Evolutionary conservation across 2,329 filamentous ascomycete genomes (phyloP), one percentile per base, ranked within the genome.

Genomic region (Claviceps monticola): DNA sequence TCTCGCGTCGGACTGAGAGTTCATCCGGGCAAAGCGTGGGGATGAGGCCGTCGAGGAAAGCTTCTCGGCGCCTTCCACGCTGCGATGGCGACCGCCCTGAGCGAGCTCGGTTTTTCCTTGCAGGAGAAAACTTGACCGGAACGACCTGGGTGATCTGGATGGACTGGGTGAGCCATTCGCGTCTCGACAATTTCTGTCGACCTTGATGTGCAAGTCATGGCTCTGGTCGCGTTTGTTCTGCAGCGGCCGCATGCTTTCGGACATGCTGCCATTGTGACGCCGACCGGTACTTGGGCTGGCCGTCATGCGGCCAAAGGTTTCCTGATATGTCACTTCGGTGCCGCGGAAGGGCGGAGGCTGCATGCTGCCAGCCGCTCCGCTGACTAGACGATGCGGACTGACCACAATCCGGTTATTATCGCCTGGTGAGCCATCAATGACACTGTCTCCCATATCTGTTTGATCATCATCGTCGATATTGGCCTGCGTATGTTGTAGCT

Each of bases 1-100:
- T 58, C 53, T 55, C 16, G 58, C 52, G 17, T 51, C 53, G 16
- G 49, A 50, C 4, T 56, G 59, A 5, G 64, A 64, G 54, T 80
- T 74, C n/a, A 68, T 61, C 2, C 72, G 71, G 42, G 72, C 67
- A 49, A 86, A 73, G 46, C 75, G 77, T 2, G 88, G 88, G 8
- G 88, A 87, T 3, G 87, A 89, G 36, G 83, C 82, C 50, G 79
- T 79, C 0, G 89, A 95, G 5, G 86, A 83, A n/a, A 95, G 73
- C 65, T 90, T 90, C 64, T 93, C 87, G 52, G 86, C 86, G 17
- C 84, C 83, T 51, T 82, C 74, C 49, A 75, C 76, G 55, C 78
- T 78, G 53, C 80, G 73, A 59, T 78, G 74, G 48, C 61, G 74
- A 65, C 62, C 73, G 65, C 66, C 67, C 58, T 69, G 68, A 55